A percentile compares a stretch with the other conserved stretches of the same genome.
phyloP scores from a whole-genome alignment of 805 yeast species.

The Cyberlindnera japonica region DNA sequence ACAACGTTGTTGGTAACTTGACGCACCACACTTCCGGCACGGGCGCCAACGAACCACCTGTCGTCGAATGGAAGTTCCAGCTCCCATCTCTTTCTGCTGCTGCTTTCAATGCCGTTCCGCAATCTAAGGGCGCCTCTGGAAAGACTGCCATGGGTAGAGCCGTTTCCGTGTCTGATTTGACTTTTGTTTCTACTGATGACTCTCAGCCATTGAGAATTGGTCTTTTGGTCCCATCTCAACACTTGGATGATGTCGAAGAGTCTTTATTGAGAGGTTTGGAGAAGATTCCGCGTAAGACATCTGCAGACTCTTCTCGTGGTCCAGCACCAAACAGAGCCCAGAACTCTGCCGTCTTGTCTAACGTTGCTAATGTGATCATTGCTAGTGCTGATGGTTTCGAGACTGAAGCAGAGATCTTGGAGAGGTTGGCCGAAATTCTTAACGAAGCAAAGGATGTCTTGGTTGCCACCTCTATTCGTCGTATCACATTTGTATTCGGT shows the following conservation, averaged over 20 bases:
- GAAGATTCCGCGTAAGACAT: constrained; percentile 47
- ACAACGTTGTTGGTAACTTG: constrained; percentile 79
- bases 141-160: constrained; percentile 65
- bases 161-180: constrained; percentile 87
- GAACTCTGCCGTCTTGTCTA: constrained; percentile 46
- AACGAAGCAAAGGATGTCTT: constrained; percentile 70
- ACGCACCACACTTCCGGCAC: constrained; percentile 47
- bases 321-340: constrained; percentile 47
- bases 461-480: constrained; percentile 71
- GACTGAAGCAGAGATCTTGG: constrained; percentile 64
- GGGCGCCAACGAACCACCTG: constrained; percentile 46
- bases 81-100: constrained; percentile 70
- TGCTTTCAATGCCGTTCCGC: constrained; percentile 68
- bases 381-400: constrained; percentile 70
- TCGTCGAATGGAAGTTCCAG: constrained; percentile 85
- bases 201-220: constrained; percentile 73
- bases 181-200: constrained; percentile 76
- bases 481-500: constrained; percentile 89
- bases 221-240: constrained; percentile 73
- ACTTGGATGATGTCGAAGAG: constrained; percentile 88
- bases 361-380: constrained; percentile 80
- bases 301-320: constrained; percentile 33
- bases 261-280: constrained; percentile 72
- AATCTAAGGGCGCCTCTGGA: constrained; percentile 40
- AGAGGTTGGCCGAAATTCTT: constrained; percentile 59